A percentile compares a stretch with the other conserved stretches of the same genome.
Conservation (phyloP, 1,284 basidiomycete species). For the Xerocomus cyaneibrunnescens region DNA sequence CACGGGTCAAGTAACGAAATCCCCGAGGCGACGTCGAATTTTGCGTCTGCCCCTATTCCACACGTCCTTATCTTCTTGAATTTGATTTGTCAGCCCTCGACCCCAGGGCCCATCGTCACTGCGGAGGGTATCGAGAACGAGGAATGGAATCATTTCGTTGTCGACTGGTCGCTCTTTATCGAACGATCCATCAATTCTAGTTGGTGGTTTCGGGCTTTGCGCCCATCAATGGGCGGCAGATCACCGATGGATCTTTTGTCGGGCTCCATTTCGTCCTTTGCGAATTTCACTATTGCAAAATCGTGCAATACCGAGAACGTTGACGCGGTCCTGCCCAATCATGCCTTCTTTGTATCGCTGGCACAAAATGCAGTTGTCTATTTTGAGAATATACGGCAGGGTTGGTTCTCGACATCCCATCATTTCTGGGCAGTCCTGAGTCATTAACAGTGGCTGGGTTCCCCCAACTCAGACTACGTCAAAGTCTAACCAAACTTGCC, state of each 20-base stretch:
- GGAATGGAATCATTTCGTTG: conserved; percentile 45
- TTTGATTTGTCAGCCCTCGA: conserved; percentile 48
- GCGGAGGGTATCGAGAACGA: conserved; percentile 51
- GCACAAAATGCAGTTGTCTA: conserved; percentile 57
- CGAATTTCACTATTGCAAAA: conserved; percentile 60
- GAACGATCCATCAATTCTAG: conserved; percentile 68
- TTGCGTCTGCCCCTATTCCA: conserved; percentile 18
- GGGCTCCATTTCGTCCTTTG: conserved; percentile 53
- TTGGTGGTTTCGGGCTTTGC: conserved; percentile 47
- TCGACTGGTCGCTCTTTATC: conserved; percentile 38
- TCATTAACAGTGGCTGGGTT: conserved; percentile 51
- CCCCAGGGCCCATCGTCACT: conserved; percentile 50
- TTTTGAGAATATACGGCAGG: conserved; percentile 60
- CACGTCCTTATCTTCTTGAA: conserved; percentile 11
- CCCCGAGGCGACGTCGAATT: conserved; percentile 41
- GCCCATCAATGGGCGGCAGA: conserved; percentile 60
- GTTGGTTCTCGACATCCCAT: conserved; percentile 69
- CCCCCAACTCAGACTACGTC: conserved; percentile 49
- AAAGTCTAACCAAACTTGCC: conserved; percentile 55
- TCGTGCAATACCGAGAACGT: conserved; percentile 58
- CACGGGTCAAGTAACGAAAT: conserved; percentile 14
- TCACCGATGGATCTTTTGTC: conserved; percentile 61
- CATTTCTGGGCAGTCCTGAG: conserved; percentile 62
- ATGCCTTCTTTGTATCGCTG: conserved; percentile 57
- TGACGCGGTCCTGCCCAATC: conserved; percentile 49